Conservation (phyloP, 371 early-diverging fungal species). For the Globomyces sp. region DNA sequence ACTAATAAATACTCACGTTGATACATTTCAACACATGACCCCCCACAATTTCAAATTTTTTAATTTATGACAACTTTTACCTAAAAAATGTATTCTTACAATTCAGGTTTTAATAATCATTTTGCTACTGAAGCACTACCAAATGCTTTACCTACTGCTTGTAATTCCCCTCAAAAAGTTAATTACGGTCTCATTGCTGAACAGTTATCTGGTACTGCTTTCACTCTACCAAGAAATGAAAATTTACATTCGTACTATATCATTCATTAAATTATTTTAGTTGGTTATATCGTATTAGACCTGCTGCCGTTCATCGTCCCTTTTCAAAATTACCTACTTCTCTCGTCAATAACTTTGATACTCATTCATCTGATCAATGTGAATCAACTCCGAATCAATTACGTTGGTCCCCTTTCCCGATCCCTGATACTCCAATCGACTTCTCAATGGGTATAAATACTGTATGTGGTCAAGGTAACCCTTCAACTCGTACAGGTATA, state of each 20-base stretch:
- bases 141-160: slow-evolving; percentile 84
- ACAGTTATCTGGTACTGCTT: slow-evolving; percentile 93
- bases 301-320: slow-evolving; percentile 85
- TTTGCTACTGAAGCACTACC: slow-evolving; percentile 82
- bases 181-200: slow-evolving; percentile 93
- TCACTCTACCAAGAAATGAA: slow-evolving; percentile 81
- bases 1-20: too few relatives aligned
- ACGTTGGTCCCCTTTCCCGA: slow-evolving; percentile 89
- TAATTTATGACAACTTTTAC: too few relatives aligned
- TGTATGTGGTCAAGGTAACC: slow-evolving; percentile 85
- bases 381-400: slow-evolving; percentile 81
- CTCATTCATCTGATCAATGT: slow-evolving; percentile 27
- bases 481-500: slow-evolving; percentile 66
- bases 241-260: slow-evolving; percentile 75
- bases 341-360: slow-evolving; percentile 60
- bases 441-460: slow-evolving; percentile 87
- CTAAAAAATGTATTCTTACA: slow-evolving; percentile 20
- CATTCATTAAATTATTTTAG: slow-evolving; percentile 32
- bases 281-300: slow-evolving; percentile 96
- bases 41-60: too few relatives aligned
- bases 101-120: slow-evolving; percentile 51
- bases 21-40: too few relatives aligned
- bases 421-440: slow-evolving; percentile 61
- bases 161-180: slow-evolving; percentile 90
- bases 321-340: slow-evolving; percentile 49